phyloP scores from a whole-genome alignment of 768 basidiomycete genomes.

The Suillus placidus region DNA sequence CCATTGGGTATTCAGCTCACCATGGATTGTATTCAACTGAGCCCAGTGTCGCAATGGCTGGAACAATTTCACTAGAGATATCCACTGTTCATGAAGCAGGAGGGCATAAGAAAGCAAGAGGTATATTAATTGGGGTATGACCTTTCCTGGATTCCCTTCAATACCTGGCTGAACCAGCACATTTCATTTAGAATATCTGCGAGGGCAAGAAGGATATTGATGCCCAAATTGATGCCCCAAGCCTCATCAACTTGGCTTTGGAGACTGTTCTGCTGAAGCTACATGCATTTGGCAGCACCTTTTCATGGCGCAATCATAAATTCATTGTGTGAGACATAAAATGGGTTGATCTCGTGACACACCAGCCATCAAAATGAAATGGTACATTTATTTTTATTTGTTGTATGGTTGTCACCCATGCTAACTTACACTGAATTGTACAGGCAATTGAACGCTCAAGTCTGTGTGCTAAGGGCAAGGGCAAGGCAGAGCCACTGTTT shows the following conservation, averaged over 20 bases:
- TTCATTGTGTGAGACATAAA: neutral
- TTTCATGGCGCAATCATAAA: neutral
- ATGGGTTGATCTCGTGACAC: slow-evolving; percentile 10
- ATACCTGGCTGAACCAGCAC: too few species aligned
- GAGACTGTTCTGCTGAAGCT: neutral
- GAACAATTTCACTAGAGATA: slow-evolving; percentile 9
- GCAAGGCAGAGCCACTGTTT: too few species aligned
- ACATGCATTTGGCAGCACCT: neutral
- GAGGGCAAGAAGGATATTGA: too few species aligned
- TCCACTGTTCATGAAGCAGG: neutral
- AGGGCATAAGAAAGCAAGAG: too few species aligned
- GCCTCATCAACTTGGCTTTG: slow-evolving; percentile 8
- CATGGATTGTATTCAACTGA: slow-evolving; percentile 2
- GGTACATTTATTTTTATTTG: neutral
- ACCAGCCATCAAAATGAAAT: neutral
- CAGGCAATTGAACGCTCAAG: too few species aligned
- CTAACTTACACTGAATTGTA: too few species aligned
- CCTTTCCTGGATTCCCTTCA: too few species aligned
- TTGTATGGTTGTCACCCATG: neutral
- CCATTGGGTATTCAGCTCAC: slow-evolving; percentile 9
- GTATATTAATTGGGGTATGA: too few species aligned
- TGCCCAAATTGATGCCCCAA: neutral
- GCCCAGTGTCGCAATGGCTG: neutral
- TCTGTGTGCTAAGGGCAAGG: too few species aligned
- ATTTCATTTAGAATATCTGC: too few species aligned